Conservation (phyloP, 1,284 basidiomycete species). For the Sanghuangporus baumii region DNA sequence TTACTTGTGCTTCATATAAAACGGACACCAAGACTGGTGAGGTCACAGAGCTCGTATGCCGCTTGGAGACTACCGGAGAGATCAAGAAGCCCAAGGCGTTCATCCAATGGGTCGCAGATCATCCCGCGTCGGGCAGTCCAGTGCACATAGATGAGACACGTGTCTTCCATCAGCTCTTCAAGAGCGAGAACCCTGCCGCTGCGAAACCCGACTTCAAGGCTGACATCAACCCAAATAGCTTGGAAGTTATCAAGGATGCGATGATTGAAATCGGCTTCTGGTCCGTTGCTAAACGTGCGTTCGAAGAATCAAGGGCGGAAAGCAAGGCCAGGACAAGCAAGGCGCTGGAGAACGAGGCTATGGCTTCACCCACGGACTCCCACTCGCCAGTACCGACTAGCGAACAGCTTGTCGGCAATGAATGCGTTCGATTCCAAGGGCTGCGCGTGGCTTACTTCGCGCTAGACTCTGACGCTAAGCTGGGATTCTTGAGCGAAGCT, state of each 20-base stretch:
- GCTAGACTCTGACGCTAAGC: constrained; percentile 78
- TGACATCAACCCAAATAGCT: constrained; percentile 75
- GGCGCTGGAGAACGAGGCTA: constrained; percentile 45
- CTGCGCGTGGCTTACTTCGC: constrained; percentile 95
- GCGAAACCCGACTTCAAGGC: constrained; percentile 63
- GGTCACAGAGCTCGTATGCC: constrained; percentile 77
- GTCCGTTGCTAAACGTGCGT: constrained; percentile 68
- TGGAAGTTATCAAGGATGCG: constrained; percentile 76
- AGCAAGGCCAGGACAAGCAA: constrained; percentile 63
- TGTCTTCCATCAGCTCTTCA: constrained; percentile 92
- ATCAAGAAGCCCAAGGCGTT: constrained; percentile 89
- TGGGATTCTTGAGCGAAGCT: constrained; percentile 57
- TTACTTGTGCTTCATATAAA: constrained; percentile 90
- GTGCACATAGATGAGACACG: constrained; percentile 86
- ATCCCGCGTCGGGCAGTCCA: constrained; percentile 72
- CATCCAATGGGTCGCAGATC: constrained; percentile 97
- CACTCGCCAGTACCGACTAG: constrained; percentile 66
- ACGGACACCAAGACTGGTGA: constrained; percentile 66
- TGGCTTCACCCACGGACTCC: constrained; percentile 31
- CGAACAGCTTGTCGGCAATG: constrained; percentile 85
- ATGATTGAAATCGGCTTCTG: constrained; percentile 91
- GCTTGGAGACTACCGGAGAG: constrained; percentile 65
- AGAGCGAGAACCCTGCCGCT: constrained; percentile 84
- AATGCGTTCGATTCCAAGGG: constrained; percentile 95
- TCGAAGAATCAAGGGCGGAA: constrained; percentile 63